A percentile compares a stretch with the other conserved stretches of the same genome.
Evolutionary conservation across 768 basidiomycete genomes (phyloP).

Genomic region (Phylloporus sp.): DNA sequence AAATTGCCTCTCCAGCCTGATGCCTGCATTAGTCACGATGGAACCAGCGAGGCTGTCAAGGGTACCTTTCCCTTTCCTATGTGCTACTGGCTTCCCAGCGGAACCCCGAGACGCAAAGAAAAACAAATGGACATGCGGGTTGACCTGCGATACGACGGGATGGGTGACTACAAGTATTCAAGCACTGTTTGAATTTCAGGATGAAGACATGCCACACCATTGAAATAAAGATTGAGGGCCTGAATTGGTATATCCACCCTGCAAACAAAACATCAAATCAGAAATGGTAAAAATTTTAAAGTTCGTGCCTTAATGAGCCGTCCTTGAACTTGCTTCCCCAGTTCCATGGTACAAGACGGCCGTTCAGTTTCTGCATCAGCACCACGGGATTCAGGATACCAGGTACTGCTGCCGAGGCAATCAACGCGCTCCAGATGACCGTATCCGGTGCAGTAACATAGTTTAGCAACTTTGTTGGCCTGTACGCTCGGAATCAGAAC

Average conservation of each 20-base stretch:
- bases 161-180: slow-evolving; percentile 60
- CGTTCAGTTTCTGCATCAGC: slow-evolving; percentile 87
- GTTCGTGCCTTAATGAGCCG: slow-evolving; percentile 70
- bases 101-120: slow-evolving; percentile 91
- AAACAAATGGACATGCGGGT: slow-evolving; percentile 87
- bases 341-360: slow-evolving; percentile 83
- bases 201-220: slow-evolving; percentile 41
- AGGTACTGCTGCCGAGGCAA: slow-evolving; percentile 92
- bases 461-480: slow-evolving; percentile 93
- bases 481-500: slow-evolving; percentile 27
- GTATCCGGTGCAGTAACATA: slow-evolving; percentile 95
- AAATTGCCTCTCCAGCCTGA: slow-evolving; percentile 94
- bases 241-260: slow-evolving; percentile 96
- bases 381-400: slow-evolving; percentile 95
- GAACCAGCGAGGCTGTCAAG: not conserved
- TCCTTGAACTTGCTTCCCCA: slow-evolving; percentile 95
- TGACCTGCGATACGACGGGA: slow-evolving; percentile 92
- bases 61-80: slow-evolving; percentile 84
- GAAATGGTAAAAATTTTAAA: no score
- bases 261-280: no score
- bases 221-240: slow-evolving; percentile 82
- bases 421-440: slow-evolving; percentile 71
- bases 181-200: not conserved
- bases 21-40: not conserved
- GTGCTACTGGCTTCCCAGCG: slow-evolving; percentile 89